A percentile compares a stretch with the other conserved stretches of the same genome.
Conservation (phyloP, 2,329 filamentous ascomycete genomes). For the Xylariomycetidae sp. region DNA sequence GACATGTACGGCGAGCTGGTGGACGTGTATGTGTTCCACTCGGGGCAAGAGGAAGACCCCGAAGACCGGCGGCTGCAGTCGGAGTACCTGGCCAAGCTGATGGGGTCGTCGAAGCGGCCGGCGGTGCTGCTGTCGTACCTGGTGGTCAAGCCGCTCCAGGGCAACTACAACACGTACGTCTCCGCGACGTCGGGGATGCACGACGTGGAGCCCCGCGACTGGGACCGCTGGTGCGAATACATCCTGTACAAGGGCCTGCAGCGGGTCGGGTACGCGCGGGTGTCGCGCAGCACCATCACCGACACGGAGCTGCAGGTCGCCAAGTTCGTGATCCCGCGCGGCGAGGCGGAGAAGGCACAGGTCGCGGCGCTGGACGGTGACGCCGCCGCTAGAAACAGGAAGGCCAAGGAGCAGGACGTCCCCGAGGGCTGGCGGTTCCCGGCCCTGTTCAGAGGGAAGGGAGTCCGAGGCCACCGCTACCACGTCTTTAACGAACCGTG, state of each 20-base stretch:
- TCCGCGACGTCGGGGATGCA: conserved; percentile 83
- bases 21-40: conserved; percentile 97
- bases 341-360: conserved; percentile 48
- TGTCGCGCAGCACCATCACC: conserved; percentile 86
- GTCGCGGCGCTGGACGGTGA: conserved; percentile 32
- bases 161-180: conserved; percentile 96
- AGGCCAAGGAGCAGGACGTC: conserved; percentile 65
- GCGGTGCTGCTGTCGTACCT: conserved; percentile 85
- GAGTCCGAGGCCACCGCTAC: conserved; percentile 83
- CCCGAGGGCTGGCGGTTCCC: conserved; percentile 79
- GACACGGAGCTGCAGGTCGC: conserved; percentile 96
- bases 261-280: conserved; percentile 81
- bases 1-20: conserved; percentile 85
- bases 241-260: conserved; percentile 89
- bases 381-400: conserved; percentile 48
- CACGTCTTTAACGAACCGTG: conserved; percentile 92
- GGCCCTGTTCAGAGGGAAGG: conserved; percentile 72
- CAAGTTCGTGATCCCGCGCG: conserved; percentile 81
- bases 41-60: conserved; percentile 91
- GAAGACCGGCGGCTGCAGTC: conserved; percentile 86
- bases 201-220: conserved; percentile 87
- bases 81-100: conserved; percentile 78
- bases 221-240: conserved; percentile 99
- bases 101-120: conserved; percentile 76
- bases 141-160: conserved; percentile 81